A percentile compares a stretch with the other conserved stretches of the same genome.
Evolutionary conservation across 805 yeast species (phyloP).

Genomic region (Dipodascopsis uninucleata): DNA sequence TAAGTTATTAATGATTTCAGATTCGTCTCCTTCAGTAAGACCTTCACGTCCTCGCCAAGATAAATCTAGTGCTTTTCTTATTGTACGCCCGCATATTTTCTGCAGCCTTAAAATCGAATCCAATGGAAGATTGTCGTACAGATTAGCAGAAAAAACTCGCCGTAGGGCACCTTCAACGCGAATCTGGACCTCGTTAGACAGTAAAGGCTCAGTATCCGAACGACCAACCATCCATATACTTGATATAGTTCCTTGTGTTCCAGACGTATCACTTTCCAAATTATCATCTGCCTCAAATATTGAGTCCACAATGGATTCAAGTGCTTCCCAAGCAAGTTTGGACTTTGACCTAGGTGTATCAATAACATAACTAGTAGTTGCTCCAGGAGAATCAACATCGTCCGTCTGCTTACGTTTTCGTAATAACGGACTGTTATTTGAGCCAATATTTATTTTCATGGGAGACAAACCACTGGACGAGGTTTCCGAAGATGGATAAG

Average conservation of each 20-base stretch:
- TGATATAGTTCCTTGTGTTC: slow-evolving; percentile 1
- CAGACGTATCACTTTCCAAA: slow-evolving; percentile 20
- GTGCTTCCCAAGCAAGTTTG: slow-evolving; percentile 1
- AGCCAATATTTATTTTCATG: neutral
- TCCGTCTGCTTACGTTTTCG: slow-evolving; percentile 2
- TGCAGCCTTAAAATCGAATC: slow-evolving; percentile 22
- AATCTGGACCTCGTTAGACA: slow-evolving; percentile 15
- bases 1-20: neutral
- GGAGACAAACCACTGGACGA: slow-evolving; percentile 1
- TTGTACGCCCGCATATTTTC: slow-evolving; percentile 14
- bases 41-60: slow-evolving; percentile 12
- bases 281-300: slow-evolving; percentile 25
- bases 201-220: slow-evolving; percentile 7
- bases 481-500: slow-evolving; percentile 4
- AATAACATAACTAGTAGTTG: neutral
- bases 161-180: slow-evolving; percentile 16
- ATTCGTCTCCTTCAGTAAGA: neutral
- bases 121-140: slow-evolving; percentile 7
- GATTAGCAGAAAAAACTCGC: slow-evolving; percentile 1
- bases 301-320: slow-evolving; percentile 12
- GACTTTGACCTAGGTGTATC: slow-evolving; percentile 6
- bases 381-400: neutral
- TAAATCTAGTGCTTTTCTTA: slow-evolving; percentile 5
- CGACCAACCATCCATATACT: slow-evolving; percentile 12
- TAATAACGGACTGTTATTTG: neutral